These are phyloP conservation scores for Penicillium lagena DNA, from an alignment of 495 filamentous ascomycete species.

Conservation along the genomic window DNA sequence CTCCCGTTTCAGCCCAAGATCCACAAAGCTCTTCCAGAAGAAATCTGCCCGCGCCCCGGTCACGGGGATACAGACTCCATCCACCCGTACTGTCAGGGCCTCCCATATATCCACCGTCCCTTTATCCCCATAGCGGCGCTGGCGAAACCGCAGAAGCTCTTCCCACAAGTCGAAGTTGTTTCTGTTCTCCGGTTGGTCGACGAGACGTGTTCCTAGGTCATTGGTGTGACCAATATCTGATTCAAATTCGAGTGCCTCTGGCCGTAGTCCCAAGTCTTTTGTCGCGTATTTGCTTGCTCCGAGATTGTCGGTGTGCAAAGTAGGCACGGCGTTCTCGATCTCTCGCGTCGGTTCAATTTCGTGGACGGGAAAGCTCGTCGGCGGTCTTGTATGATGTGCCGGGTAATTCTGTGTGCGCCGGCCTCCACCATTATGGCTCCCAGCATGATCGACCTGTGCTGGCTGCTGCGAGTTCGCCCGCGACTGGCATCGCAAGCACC, in stretches of 20 bases:
- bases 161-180: slow-evolving; percentile 58
- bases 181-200: slow-evolving; percentile 44
- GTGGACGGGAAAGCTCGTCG: slow-evolving; percentile 23
- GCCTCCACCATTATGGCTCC: too few species aligned
- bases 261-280: slow-evolving; percentile 17
- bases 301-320: too few species aligned
- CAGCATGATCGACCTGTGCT: background rate
- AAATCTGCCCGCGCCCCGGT: slow-evolving; percentile 39
- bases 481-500: slow-evolving; percentile 27
- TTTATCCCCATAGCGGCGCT: slow-evolving; percentile 50
- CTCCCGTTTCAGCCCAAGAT: slow-evolving; percentile 39
- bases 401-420: background rate
- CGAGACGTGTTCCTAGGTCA: slow-evolving; percentile 35
- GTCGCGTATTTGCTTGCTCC: background rate
- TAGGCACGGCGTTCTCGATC: too few species aligned
- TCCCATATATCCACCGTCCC: slow-evolving; percentile 60
- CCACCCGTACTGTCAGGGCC: slow-evolving; percentile 44
- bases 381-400: slow-evolving; percentile 6
- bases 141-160: slow-evolving; percentile 54
- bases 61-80: slow-evolving; percentile 37
- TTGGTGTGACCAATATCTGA: slow-evolving; percentile 41
- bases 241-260: slow-evolving; percentile 41
- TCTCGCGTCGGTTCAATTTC: slow-evolving; percentile 14
- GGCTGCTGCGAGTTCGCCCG: background rate
- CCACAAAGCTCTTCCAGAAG: slow-evolving; percentile 52